A percentile compares a stretch with the other conserved stretches of the same genome.
Evolutionary conservation across 257 asterid genomes (phyloP).

Genomic region (Solanum habrochaites): DNA sequence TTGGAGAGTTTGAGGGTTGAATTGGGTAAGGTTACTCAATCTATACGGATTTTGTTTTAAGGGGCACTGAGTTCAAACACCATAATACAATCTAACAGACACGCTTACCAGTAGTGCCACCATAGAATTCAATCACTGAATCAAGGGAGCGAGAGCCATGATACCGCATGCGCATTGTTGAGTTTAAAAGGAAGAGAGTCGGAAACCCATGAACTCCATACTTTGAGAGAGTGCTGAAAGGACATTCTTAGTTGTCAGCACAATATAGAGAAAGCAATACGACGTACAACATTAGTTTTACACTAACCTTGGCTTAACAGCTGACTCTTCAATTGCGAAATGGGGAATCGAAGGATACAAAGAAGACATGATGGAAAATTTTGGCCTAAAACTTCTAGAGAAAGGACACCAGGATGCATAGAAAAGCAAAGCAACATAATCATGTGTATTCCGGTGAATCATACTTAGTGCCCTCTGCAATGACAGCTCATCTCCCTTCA

Average conservation of each 20-base stretch:
- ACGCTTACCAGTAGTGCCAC: constrained; percentile 66
- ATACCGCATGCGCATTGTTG: constrained; percentile 69
- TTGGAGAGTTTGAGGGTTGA: neutral
- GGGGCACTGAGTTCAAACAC: neutral
- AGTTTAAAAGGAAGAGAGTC: constrained; percentile 61
- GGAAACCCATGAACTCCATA: constrained; percentile 97
- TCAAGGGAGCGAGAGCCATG: constrained; percentile 82
- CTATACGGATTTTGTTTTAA: neutral
- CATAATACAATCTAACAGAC: neutral
- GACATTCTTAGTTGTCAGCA: constrained; percentile 3
- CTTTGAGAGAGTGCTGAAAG: constrained; percentile 82
- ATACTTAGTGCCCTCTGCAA: constrained; percentile 66
- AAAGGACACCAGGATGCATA: constrained; percentile 98
- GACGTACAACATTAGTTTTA: neutral
- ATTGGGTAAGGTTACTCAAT: neutral
- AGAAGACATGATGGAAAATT: constrained; percentile 58
- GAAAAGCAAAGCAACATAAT: constrained; percentile 75
- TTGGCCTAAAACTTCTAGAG: constrained; percentile 58
- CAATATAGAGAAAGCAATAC: neutral
- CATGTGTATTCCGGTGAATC: constrained; percentile 53
- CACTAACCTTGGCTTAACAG: constrained; percentile 87
- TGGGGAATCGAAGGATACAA: constrained; percentile 84
- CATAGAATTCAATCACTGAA: constrained; percentile 58
- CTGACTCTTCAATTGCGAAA: constrained; percentile 82
- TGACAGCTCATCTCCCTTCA: constrained; percentile 75